Evolutionary conservation across 2,329 filamentous ascomycete species (phyloP), one percentile per base, ranked within the genome.

Genomic region (Trichoderma cornu-damae): DNA sequence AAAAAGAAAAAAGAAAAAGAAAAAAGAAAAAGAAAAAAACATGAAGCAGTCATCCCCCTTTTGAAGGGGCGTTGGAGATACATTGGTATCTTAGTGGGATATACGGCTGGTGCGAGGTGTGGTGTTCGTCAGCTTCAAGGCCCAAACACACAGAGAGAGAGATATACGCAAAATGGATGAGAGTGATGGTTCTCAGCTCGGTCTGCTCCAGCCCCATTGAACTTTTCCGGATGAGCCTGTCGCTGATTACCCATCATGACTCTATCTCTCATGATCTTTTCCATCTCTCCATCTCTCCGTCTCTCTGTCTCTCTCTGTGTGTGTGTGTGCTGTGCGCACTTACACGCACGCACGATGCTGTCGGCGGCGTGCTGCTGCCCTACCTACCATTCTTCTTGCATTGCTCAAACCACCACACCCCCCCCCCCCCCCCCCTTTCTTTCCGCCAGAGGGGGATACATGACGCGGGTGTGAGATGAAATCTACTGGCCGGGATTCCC

Each of bases 141-240:
- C 9, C 4, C 47, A 35, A 11, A 35, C 20, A 14, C 37, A 42
- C n/a, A 7, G 18, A 6, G n/a, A n/a, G n/a, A n/a, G n/a, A n/a
- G n/a, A n/a, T n/a, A n/a, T n/a, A n/a, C n/a, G n/a, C n/a, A n/a
- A n/a, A n/a, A n/a, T n/a, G n/a, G n/a, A n/a, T n/a, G n/a, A n/a
- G n/a, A n/a, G n/a, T n/a, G n/a, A n/a, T n/a, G n/a, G n/a, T n/a
- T 57, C 54, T 51, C 54, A 35, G 37, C 30, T 51, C 37, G 35
- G 9, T 32, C 35, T 42, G 44, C 44, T 30, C 34, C 24, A 34
- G 37, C 9, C 11, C 18, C 42, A 22, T 26, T 5, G n/a, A 42
- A 7, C 37, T 48, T 28, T 42, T 38, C 44, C 24, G 37, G 6
- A 26, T n/a, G 44, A 56, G 44, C 37, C 14, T 24, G 5, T 56